phyloP scores from a whole-genome alignment of 2,329 filamentous ascomycete genomes.

The Tolypocladium amazonense region DNA sequence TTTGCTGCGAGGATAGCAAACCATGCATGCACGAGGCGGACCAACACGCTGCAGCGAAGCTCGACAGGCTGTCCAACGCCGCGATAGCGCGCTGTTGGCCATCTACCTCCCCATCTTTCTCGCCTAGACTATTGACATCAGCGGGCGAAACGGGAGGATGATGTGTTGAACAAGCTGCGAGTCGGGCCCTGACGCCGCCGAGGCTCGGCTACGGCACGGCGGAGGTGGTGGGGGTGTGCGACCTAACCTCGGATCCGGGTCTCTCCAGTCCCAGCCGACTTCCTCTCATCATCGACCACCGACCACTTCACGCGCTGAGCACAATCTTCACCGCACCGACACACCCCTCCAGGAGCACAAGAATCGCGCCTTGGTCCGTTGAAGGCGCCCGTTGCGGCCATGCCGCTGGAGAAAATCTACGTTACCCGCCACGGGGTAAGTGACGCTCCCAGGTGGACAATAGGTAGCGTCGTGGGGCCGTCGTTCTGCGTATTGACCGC shows the following conservation, averaged over 20 bases:
- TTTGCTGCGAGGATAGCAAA: background rate
- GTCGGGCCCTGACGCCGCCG: too few species aligned
- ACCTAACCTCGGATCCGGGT: background rate
- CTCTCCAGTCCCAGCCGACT: background rate
- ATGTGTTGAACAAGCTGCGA: too few species aligned
- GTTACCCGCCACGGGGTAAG: conserved; percentile 66
- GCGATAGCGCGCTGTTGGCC: background rate
- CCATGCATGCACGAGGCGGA: background rate
- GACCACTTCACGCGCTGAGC: background rate
- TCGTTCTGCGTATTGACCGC: background rate
- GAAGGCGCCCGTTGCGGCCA: conserved; percentile 16
- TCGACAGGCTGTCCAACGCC: background rate
- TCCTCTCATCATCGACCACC: background rate
- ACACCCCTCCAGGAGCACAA: background rate
- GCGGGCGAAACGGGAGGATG: background rate
- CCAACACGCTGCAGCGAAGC: background rate
- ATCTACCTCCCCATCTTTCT: background rate
- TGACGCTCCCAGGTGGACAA: conserved; percentile 7
- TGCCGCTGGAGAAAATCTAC: conserved; percentile 64
- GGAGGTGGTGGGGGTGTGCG: background rate
- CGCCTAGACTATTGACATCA: background rate
- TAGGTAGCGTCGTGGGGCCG: background rate
- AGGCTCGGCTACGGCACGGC: background rate
- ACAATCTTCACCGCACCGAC: background rate
- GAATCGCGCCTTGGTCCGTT: background rate